These are phyloP conservation scores for Triticum timopheevii DNA, from an alignment of 176 grass and related monocot genomes.

Conservation along the genomic window DNA sequence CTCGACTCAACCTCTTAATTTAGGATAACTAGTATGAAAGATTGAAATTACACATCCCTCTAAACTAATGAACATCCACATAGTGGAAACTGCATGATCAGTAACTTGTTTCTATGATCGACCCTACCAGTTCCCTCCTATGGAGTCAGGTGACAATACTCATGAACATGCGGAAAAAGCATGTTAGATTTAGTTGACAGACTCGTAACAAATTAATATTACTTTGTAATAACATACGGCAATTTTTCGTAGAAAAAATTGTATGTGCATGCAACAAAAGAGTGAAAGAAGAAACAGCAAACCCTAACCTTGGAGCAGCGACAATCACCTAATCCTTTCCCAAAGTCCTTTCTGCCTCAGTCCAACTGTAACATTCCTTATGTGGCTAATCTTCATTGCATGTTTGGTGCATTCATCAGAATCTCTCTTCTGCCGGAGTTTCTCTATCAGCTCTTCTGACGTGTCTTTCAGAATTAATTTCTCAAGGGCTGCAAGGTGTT, in stretches of 20 bases:
- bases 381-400: neutral
- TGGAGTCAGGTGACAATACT: neutral
- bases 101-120: neutral
- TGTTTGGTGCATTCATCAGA: neutral
- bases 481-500: neutral
- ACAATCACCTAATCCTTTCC: too few species aligned
- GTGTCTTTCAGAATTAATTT: neutral
- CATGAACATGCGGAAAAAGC: neutral
- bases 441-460: neutral
- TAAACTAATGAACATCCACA: too few species aligned
- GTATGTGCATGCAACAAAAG: too few species aligned
- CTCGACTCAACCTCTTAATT: too few species aligned
- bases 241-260: too few species aligned
- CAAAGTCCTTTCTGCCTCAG: too few species aligned
- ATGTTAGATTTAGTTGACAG: neutral
- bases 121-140: neutral
- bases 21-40: too few species aligned
- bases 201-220: too few species aligned
- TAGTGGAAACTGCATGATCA: neutral
- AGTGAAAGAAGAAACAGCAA: too few species aligned
- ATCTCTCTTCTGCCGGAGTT: neutral
- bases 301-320: too few species aligned
- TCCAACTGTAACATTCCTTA: neutral
- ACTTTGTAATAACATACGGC: too few species aligned
- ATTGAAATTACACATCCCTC: too few species aligned